Evolutionary conservation across 2,329 filamentous ascomycete species (phyloP), one percentile per base, ranked within the genome.

Genomic region (Fusarium secorum): DNA sequence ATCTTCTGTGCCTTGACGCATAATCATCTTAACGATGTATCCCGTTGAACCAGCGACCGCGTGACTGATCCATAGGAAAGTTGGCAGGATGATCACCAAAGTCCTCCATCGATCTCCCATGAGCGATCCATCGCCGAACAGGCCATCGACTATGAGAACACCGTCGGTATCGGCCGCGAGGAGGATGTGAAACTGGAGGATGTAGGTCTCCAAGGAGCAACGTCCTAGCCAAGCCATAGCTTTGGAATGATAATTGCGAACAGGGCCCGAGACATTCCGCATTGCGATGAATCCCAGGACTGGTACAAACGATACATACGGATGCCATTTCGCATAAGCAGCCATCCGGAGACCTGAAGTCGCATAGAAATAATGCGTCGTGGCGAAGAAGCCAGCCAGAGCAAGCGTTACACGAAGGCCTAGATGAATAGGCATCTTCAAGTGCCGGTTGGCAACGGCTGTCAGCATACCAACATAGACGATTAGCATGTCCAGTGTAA

Each of bases 141-240:
- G 70, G 5, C 62, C 42, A 18, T 73, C 75, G 1, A 78, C 46
- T 5, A 75, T 51, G 5, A 91, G 80, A 5, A 87, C 70, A 0
- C 85, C 87, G 22, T 83, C 84, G 4, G 85, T 84, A 71, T 90
- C 87, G 4, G 84, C 86, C 1, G 87, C 87, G 14, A 91, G 83
- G 82, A 87, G 89, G 54, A 90, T 82, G 74, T 91, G 89, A 73
- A 85, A 86, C 68, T 90, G 87, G 28, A 91, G 79, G 6, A 88
- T 81, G 69, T 87, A 89, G 1, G 86, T 84, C 76, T 90, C 89
- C 3, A 90, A 81, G 0, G 87, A 87, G 58, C 84, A 85, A 5
- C 81, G 81, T 4, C 89, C 89, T 3, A 91, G 75, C 80, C 83
- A 87, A 2, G 85, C 83, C 52, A 80, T 78, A 5, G 80, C 82